phyloP scores from a whole-genome alignment of 2,329 filamentous ascomycete species.

The Chaetomiaceae sp. region DNA sequence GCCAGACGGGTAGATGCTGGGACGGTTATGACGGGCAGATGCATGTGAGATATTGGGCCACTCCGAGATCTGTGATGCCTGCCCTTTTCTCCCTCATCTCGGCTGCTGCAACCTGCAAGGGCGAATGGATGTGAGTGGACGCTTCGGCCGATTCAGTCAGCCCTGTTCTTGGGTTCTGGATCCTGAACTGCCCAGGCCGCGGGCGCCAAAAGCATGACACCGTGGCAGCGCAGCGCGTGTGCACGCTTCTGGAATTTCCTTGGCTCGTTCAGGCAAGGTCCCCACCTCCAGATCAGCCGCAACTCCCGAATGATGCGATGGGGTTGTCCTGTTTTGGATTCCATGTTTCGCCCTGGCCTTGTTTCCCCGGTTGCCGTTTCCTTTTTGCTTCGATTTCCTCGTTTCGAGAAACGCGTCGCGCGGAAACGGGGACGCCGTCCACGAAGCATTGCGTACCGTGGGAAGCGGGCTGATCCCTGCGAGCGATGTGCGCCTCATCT shows the following conservation, averaged over 20 bases:
- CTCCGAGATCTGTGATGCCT: too few relatives aligned
- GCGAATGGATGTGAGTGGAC: too few relatives aligned
- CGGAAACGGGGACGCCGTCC: too few relatives aligned
- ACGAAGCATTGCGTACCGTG: too few relatives aligned
- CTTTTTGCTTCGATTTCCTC: neutral
- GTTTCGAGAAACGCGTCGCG: neutral
- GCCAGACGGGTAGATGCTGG: neutral
- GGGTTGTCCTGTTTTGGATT: constrained; percentile 4
- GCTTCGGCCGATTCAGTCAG: too few relatives aligned
- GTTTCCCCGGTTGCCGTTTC: too few relatives aligned
- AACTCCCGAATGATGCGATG: constrained; percentile 6
- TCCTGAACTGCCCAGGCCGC: constrained; percentile 15
- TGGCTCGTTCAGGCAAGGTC: neutral
- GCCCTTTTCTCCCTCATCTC: too few relatives aligned
- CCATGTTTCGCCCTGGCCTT: too few relatives aligned
- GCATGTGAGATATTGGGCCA: neutral
- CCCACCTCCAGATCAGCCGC: constrained; percentile 8
- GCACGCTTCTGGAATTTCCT: neutral
- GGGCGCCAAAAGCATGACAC: too few relatives aligned
- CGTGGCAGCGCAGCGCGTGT: too few relatives aligned
- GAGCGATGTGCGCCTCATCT: constrained; percentile 31
- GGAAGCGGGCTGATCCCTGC: constrained; percentile 19
- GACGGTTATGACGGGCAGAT: neutral
- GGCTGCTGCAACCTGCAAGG: constrained; percentile 4
- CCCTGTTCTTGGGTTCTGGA: constrained; percentile 8